Evolutionary conservation across 106 monocot genomes (phyloP), one percentile per base, ranked within the genome.

Genomic region (Chionographis japonica): DNA sequence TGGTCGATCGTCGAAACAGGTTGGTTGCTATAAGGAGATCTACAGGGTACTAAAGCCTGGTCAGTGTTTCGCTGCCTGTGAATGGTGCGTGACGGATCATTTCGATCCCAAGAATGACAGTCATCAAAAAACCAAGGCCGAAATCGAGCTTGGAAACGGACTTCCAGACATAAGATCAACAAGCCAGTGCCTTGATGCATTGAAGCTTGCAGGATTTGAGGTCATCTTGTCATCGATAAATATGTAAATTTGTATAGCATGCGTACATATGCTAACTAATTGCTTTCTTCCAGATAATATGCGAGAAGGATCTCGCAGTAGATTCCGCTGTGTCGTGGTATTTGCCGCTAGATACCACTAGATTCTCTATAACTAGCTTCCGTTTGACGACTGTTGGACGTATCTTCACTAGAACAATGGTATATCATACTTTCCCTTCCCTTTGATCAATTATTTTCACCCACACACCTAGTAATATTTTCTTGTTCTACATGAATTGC

Each of bases 61-160:
- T 52, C 92, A 98, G 57, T 85, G 77, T 65, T 98, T 98, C 83
- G 97, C 97, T 54, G 92, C 92, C 37, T 98, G 90, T 75, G 97
- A 98, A 65, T 98, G 89, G 92, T 92, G 97, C 75, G 83, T 98
- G 75, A 98, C 97, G 10, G 83, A 98, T 38, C 77, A 92, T 62
- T 98, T 71, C 63, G 72, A 92, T 63, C 83, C 87, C 3, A 79
- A 66, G 0, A 93, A 98, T 78, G 83, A 88, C 70, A 77, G 8
- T 16, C 97, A 98, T 65, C 69, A 81, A 67, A 92, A 75, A 69
- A 75, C 82, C 5, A 98, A 98, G 67, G 87, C 89, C 43, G 92
- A 98, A 67, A 88, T 98, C 65, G 97, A 98, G 69, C 87, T 98
- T 74, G 97, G 97, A 2, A 87, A 92, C 78, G 97, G 97, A 2